These are phyloP conservation scores for Vitis hybrid DNA, from an alignment of 177 flowering plant genomes.

Conservation along the genomic window DNA sequence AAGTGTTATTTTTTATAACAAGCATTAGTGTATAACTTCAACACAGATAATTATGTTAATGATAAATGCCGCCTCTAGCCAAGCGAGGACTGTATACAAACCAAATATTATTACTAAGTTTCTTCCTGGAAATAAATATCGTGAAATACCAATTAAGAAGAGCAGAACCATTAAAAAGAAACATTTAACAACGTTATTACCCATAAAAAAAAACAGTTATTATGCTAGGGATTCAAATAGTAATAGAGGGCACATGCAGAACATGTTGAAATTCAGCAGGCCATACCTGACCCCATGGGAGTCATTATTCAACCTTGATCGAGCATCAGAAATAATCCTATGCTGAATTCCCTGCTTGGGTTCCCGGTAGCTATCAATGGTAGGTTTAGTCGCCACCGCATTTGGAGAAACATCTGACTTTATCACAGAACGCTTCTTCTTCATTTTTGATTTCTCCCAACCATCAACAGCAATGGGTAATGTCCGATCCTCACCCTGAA, in stretches of 20 bases:
- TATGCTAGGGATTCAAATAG: not conserved
- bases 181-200: not conserved
- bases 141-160: not conserved
- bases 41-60: not conserved
- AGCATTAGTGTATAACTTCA: not conserved
- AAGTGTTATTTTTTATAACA: not conserved
- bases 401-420: conserved; percentile 59
- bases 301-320: conserved; percentile 54
- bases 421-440: conserved; percentile 82
- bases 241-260: conserved; percentile 2
- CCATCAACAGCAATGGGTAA: conserved; percentile 58
- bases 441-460: conserved; percentile 91
- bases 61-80: not conserved
- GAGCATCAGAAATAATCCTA: conserved; percentile 50
- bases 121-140: not conserved
- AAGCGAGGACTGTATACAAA: not conserved
- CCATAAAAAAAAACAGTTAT: not conserved
- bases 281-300: conserved; percentile 71
- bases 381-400: conserved; percentile 33
- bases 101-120: not conserved
- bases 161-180: not conserved
- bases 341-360: conserved; percentile 65
- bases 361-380: conserved; percentile 64
- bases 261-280: conserved; percentile 1
- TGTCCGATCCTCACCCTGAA: conserved; percentile 57